These are phyloP conservation scores for Xylariaceae sp. DNA, from an alignment of 2,329 filamentous ascomycete species.

Conservation along the genomic window DNA sequence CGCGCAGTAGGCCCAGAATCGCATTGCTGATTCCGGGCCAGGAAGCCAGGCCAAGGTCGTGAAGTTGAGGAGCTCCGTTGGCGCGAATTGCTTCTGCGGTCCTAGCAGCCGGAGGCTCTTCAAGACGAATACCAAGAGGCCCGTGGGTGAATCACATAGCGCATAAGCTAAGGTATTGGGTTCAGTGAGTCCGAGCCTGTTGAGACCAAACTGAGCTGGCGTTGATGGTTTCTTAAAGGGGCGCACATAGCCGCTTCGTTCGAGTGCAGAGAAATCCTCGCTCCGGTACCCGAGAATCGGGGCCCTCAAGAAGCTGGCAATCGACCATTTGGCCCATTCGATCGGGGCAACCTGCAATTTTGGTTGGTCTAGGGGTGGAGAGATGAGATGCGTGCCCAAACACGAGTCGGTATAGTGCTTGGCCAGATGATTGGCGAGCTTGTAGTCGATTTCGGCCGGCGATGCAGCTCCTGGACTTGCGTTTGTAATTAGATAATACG, in stretches of 20 bases:
- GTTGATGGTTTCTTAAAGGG: constrained; percentile 11
- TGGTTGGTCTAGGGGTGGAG: constrained; percentile 50
- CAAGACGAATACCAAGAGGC: constrained; percentile 51
- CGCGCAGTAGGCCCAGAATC: constrained; percentile 49
- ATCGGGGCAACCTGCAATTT: constrained; percentile 37
- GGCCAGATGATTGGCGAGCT: constrained; percentile 44
- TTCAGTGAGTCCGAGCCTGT: constrained; percentile 32
- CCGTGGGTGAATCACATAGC: constrained; percentile 58
- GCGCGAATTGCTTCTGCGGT: constrained; percentile 37
- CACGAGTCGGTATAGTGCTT: constrained; percentile 45
- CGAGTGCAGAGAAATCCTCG: constrained; percentile 45
- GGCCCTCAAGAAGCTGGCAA: constrained; percentile 45
- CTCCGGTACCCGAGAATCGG: constrained; percentile 53
- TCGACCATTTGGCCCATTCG: constrained; percentile 51
- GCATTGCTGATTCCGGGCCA: constrained; percentile 56
- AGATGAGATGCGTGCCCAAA: constrained; percentile 56
- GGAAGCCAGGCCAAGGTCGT: constrained; percentile 63
- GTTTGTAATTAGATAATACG: constrained; percentile 53
- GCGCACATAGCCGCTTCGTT: constrained; percentile 17
- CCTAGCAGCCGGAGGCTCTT: constrained; percentile 37
- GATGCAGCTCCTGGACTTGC: constrained; percentile 42
- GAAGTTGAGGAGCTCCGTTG: constrained; percentile 54
- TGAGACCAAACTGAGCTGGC: constrained; percentile 24
- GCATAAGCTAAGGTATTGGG: constrained; percentile 56
- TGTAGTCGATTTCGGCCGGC: constrained; percentile 48